Evolutionary conservation across 768 basidiomycete species (phyloP).

Genomic region (Rhodotorula paludigena): DNA sequence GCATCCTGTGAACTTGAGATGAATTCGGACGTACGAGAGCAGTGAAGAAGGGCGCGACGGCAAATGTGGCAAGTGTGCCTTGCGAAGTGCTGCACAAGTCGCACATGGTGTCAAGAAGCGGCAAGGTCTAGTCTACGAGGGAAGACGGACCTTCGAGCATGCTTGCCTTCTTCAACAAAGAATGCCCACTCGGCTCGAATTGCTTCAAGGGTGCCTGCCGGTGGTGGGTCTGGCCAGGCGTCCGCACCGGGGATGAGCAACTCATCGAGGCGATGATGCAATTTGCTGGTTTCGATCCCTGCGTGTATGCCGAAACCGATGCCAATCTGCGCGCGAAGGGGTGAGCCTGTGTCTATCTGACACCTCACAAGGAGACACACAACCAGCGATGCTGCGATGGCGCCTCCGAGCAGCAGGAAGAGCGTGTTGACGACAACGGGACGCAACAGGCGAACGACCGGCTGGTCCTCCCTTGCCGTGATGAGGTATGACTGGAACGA

Average conservation of each 20-base stretch:
- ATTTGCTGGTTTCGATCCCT: too few relatives aligned
- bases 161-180: too few relatives aligned
- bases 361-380: background rate
- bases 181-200: too few relatives aligned
- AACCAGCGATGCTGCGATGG: background rate
- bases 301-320: background rate
- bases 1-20: too few relatives aligned
- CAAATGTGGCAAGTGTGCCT: background rate
- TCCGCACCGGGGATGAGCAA: background rate
- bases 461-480: background rate
- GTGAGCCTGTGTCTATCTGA: too few relatives aligned
- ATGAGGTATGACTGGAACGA: constrained; percentile 10
- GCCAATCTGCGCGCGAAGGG: background rate
- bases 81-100: background rate
- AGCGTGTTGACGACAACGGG: background rate
- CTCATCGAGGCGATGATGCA: background rate
- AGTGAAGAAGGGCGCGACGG: background rate
- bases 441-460: background rate
- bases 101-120: too few relatives aligned
- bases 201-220: too few relatives aligned
- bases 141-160: too few relatives aligned
- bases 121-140: too few relatives aligned
- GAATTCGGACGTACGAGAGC: background rate
- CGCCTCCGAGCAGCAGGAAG: background rate
- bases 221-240: too few relatives aligned